phyloP scores from a whole-genome alignment of 148 eudicot genomes.

The Amaranthus palmeri region DNA sequence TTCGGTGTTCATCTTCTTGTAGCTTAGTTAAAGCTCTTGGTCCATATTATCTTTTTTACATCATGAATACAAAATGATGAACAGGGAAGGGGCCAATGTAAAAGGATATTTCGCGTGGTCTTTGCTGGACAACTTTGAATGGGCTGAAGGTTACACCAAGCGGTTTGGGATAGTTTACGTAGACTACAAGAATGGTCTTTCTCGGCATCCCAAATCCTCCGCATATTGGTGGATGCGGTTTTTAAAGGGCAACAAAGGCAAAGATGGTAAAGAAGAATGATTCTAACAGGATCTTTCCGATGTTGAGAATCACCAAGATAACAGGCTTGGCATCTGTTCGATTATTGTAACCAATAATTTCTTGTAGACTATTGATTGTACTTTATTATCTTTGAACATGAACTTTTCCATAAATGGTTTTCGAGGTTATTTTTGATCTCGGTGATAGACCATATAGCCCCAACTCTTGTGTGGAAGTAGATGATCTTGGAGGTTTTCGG shows the following conservation, averaged over 20 bases:
- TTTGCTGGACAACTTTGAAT: slow-evolving; percentile 75
- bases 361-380: too few species aligned
- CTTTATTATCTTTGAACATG: too few species aligned
- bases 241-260: slow-evolving; percentile 48
- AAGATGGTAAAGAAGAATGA: slow-evolving; percentile 51
- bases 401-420: too few species aligned
- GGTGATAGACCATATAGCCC: too few species aligned
- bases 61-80: background rate
- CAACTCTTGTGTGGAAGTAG: too few species aligned
- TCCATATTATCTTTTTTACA: background rate
- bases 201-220: slow-evolving; percentile 74
- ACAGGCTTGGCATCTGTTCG: too few species aligned
- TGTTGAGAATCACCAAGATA: background rate
- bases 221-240: slow-evolving; percentile 77
- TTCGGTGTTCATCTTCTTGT: too few species aligned
- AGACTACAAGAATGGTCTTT: slow-evolving; percentile 73
- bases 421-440: too few species aligned
- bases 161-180: slow-evolving; percentile 73
- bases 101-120: slow-evolving; percentile 94
- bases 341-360: too few species aligned
- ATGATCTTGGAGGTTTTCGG: too few species aligned
- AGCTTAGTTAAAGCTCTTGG: background rate
- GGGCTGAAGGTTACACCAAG: slow-evolving; percentile 68
- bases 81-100: slow-evolving; percentile 74
- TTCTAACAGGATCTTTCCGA: background rate